phyloP scores from a whole-genome alignment of 2,329 filamentous ascomycete species.

The Epicoccum sorghinum region DNA sequence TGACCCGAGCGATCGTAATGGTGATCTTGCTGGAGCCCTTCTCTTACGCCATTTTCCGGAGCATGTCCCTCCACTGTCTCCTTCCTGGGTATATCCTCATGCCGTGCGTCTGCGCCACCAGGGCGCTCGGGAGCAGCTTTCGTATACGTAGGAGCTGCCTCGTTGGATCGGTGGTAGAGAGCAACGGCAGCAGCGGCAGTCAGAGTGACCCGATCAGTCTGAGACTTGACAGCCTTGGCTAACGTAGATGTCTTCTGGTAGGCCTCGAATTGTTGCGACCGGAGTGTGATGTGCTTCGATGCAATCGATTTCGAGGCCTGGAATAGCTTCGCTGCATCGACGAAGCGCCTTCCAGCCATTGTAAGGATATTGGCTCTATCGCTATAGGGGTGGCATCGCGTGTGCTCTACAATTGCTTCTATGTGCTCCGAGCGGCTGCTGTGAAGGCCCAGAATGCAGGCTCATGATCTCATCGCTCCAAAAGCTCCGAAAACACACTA shows the following conservation, averaged over 20 bases:
- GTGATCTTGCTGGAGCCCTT: constrained; percentile 58
- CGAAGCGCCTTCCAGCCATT: constrained; percentile 60
- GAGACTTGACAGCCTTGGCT: constrained; percentile 65
- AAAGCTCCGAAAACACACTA: constrained; percentile 9
- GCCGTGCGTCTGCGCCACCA: constrained; percentile 24
- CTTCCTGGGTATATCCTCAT: constrained; percentile 37
- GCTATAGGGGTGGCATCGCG: constrained; percentile 1
- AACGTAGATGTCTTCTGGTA: constrained; percentile 70
- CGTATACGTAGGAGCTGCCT: constrained; percentile 49
- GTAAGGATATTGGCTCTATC: neutral
- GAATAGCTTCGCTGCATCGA: constrained; percentile 58
- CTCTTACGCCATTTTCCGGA: constrained; percentile 24
- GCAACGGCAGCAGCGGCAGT: constrained; percentile 66
- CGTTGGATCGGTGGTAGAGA: constrained; percentile 64
- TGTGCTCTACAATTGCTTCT: neutral
- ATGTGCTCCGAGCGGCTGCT: neutral
- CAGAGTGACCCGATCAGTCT: constrained; percentile 66
- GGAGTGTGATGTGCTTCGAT: constrained; percentile 63
- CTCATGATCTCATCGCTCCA: constrained; percentile 14
- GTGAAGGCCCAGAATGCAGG: neutral
- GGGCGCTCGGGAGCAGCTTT: constrained; percentile 30
- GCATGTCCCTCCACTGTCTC: constrained; percentile 35
- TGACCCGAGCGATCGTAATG: constrained; percentile 54
- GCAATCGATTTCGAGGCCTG: constrained; percentile 55
- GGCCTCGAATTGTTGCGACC: constrained; percentile 65